Conservation (phyloP, 169 alveolate genomes). For the Miamiensis avidus region DNA sequence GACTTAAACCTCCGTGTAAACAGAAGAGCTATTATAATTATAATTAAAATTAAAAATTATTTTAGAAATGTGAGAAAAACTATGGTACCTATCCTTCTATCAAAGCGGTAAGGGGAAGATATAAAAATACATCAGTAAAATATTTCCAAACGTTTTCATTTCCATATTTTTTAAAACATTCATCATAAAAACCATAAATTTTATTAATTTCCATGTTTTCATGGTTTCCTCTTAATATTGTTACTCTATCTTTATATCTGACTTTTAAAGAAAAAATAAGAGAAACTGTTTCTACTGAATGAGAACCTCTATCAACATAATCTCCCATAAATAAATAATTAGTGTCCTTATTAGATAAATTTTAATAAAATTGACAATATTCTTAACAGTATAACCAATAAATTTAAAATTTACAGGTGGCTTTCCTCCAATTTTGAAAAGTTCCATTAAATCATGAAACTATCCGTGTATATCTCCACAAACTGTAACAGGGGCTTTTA, state of each 20-base stretch:
- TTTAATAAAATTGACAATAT: background rate
- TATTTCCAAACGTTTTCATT: slow-evolving; percentile 64
- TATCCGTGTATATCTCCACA: slow-evolving; percentile 88
- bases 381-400: background rate
- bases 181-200: slow-evolving; percentile 77
- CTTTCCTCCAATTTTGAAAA: slow-evolving; percentile 76
- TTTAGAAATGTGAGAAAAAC: background rate
- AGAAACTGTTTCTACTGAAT: slow-evolving; percentile 61
- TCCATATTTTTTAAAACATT: slow-evolving; percentile 64
- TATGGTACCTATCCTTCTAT: slow-evolving; percentile 64
- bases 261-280: slow-evolving; percentile 60
- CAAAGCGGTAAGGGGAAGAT: slow-evolving; percentile 65
- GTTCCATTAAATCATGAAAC: slow-evolving; percentile 79
- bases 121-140: slow-evolving; percentile 70
- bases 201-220: slow-evolving; percentile 79
- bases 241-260: slow-evolving; percentile 40
- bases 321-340: slow-evolving; percentile 74
- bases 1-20: slow-evolving; percentile 78
- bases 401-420: slow-evolving; percentile 46
- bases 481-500: slow-evolving; percentile 73
- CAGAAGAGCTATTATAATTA: slow-evolving; percentile 49
- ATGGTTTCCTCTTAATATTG: slow-evolving; percentile 75
- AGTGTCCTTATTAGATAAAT: slow-evolving; percentile 31
- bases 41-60: background rate
- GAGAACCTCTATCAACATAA: slow-evolving; percentile 75